A percentile compares a stretch with the other conserved stretches of the same genome.
Conservation (phyloP, 176 grass and related monocot genomes). For the Carex pumila region DNA sequence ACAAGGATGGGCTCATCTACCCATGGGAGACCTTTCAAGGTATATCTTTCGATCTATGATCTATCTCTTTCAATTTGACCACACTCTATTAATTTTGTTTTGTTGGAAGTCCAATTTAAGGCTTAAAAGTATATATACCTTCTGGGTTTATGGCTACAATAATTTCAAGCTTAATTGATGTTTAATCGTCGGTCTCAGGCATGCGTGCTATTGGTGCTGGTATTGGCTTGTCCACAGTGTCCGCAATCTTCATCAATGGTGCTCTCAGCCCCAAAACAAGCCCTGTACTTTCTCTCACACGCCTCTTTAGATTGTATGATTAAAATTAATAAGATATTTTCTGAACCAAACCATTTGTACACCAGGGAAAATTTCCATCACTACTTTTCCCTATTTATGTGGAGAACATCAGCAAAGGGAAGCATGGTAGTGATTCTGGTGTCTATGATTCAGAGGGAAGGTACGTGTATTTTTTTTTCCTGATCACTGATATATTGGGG, state of each 20-base stretch:
- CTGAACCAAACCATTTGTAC: background rate
- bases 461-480: slow-evolving; percentile 21
- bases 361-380: slow-evolving; percentile 38
- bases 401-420: slow-evolving; percentile 59
- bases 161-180: background rate
- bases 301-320: background rate
- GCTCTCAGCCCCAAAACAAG: slow-evolving; percentile 25
- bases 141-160: background rate
- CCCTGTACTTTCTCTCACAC: slow-evolving; percentile 18
- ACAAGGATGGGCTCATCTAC: slow-evolving; percentile 54
- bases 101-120: background rate
- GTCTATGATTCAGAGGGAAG: slow-evolving; percentile 57
- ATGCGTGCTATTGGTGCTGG: slow-evolving; percentile 42
- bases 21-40: slow-evolving; percentile 47
- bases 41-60: background rate
- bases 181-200: slow-evolving; percentile 16
- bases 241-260: slow-evolving; percentile 46
- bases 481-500: background rate
- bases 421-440: slow-evolving; percentile 65
- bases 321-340: background rate
- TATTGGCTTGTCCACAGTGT: background rate
- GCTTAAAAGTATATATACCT: background rate
- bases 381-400: slow-evolving; percentile 49
- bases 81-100: background rate
- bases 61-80: background rate